phyloP scores from a whole-genome alignment of 306 rosid genomes.

The Gynostemma pentaphyllum region DNA sequence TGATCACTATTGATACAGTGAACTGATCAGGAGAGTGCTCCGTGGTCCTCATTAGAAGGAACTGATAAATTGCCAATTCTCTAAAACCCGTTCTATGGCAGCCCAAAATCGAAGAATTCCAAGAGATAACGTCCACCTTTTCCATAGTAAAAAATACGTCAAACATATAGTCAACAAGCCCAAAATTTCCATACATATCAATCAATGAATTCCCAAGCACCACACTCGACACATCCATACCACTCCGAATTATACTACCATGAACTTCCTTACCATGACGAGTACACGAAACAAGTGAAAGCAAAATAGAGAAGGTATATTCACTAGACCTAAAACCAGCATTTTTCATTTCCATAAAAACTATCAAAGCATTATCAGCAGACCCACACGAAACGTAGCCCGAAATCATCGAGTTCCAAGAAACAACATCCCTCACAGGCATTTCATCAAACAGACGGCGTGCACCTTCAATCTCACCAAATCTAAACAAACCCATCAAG shows the following conservation, averaged over 20 bases:
- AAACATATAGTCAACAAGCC: slow-evolving; percentile 44
- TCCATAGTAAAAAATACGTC: slow-evolving; percentile 47
- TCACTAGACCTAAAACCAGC: slow-evolving; percentile 46
- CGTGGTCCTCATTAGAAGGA: slow-evolving; percentile 34
- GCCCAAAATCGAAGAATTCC: slow-evolving; percentile 70
- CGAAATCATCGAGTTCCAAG: slow-evolving; percentile 73
- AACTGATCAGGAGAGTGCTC: slow-evolving; percentile 48
- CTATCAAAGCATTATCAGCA: slow-evolving; percentile 26
- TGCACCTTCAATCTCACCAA: slow-evolving; percentile 35
- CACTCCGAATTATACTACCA: slow-evolving; percentile 42
- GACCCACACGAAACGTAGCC: slow-evolving; percentile 37
- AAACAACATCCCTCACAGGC: slow-evolving; percentile 61
- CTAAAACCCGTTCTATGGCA: slow-evolving; percentile 46
- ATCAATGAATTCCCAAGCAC: slow-evolving; percentile 70
- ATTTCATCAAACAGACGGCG: slow-evolving; percentile 48
- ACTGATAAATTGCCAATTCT: slow-evolving; percentile 48
- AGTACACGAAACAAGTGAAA: slow-evolving; percentile 25
- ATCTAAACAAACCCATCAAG: slow-evolving; percentile 39
- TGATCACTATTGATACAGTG: slow-evolving; percentile 49
- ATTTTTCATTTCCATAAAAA: slow-evolving; percentile 48
- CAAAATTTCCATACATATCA: slow-evolving; percentile 60
- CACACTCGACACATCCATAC: slow-evolving; percentile 35
- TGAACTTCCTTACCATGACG: slow-evolving; percentile 60
- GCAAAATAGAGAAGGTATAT: slow-evolving; percentile 61
- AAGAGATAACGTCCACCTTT: slow-evolving; percentile 49